phyloP scores from a whole-genome alignment of 306 rosid genomes.

The Hippophae rhamnoides region DNA sequence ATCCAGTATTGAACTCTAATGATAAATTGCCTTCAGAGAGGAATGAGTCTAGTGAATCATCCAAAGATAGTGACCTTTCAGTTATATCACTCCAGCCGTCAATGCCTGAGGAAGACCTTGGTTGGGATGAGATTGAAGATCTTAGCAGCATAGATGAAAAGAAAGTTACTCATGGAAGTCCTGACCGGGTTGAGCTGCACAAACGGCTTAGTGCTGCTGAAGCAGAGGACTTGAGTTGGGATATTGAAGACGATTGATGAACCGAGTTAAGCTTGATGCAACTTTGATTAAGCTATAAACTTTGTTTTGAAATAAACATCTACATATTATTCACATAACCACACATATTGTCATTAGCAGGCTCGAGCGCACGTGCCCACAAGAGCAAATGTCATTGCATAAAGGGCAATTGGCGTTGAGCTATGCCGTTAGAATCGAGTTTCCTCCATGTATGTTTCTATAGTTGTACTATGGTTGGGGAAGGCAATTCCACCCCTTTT shows the following conservation, averaged over 20 bases:
- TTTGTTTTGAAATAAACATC: background rate
- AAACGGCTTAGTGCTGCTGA: constrained; percentile 58
- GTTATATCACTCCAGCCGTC: constrained; percentile 29
- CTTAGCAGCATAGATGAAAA: constrained; percentile 60
- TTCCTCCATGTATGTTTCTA: constrained; percentile 15
- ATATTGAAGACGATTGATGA: constrained; percentile 60
- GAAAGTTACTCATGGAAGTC: constrained; percentile 29
- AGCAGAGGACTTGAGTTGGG: constrained; percentile 90
- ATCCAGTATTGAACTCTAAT: constrained; percentile 16
- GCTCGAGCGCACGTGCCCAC: too few relatives aligned
- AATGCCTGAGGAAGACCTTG: constrained; percentile 59
- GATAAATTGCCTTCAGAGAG: constrained; percentile 25
- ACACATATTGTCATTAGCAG: too few relatives aligned
- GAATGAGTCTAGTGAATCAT: constrained; percentile 28
- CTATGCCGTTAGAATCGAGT: constrained; percentile 7
- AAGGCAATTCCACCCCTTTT: constrained; percentile 3
- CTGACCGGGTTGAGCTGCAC: constrained; percentile 41
- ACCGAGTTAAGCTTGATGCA: constrained; percentile 39
- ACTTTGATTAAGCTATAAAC: background rate
- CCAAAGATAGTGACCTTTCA: constrained; percentile 25
- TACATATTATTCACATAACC: too few relatives aligned
- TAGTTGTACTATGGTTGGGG: constrained; percentile 14
- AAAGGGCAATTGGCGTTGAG: background rate
- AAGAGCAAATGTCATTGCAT: too few relatives aligned
- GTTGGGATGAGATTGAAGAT: constrained; percentile 94